Percentiles rank a stretch among this genome's conserved stretches.
phyloP scores from a whole-genome alignment of 805 yeast genomes.

The Phaffomyces thermotolerans region DNA sequence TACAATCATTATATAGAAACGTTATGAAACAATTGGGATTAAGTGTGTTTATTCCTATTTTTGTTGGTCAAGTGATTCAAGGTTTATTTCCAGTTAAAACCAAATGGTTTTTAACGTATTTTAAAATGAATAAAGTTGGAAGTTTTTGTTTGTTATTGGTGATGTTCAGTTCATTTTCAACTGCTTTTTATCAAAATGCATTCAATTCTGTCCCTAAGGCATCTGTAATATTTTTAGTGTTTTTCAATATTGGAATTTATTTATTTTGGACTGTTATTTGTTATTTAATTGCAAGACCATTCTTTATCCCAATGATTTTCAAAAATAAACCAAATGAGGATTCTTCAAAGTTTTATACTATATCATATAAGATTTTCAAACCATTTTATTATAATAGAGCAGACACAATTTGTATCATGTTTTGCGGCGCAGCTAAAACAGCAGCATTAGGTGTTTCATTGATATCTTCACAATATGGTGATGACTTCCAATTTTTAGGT shows the following conservation, averaged over 20 bases:
- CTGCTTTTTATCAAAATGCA: constrained; percentile 79
- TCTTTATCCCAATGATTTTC: constrained; percentile 38
- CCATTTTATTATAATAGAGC: constrained; percentile 66
- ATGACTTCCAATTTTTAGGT: constrained; percentile 53
- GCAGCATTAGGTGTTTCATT: constrained; percentile 88
- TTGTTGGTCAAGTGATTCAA: constrained; percentile 83
- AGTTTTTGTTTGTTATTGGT: constrained; percentile 71
- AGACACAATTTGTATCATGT: constrained; percentile 74
- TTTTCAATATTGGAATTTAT: constrained; percentile 77
- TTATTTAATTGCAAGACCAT: constrained; percentile 53
- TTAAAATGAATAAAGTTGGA: constrained; percentile 65
- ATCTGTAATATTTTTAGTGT: constrained; percentile 69
- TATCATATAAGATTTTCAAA: constrained; percentile 29
- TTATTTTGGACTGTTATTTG: constrained; percentile 66
- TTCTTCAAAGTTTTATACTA: constrained; percentile 38
- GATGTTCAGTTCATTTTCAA: constrained; percentile 74
- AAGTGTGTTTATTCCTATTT: constrained; percentile 75
- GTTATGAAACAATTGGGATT: constrained; percentile 88
- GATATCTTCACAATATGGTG: constrained; percentile 73
- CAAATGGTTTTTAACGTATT: constrained; percentile 50
- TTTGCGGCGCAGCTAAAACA: constrained; percentile 90
- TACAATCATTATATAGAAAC: constrained; percentile 52
- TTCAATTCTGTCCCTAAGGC: constrained; percentile 63
- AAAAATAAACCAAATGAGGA: constrained; percentile 40
- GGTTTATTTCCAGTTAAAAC: constrained; percentile 60